Conservation (phyloP, 495 filamentous ascomycete genomes). For the Xylaria castorea region DNA sequence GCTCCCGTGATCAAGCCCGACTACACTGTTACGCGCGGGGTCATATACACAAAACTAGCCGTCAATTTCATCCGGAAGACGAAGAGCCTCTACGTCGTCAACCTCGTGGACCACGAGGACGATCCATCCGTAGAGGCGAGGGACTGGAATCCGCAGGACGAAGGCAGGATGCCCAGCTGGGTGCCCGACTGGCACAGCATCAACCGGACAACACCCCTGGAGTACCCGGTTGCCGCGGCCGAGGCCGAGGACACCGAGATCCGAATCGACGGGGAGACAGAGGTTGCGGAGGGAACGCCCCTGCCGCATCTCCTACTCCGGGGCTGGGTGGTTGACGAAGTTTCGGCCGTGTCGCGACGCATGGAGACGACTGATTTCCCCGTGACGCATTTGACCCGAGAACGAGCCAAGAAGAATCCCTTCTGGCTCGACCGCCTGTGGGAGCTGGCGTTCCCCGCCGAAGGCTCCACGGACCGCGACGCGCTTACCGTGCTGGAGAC, state of each 20-base stretch:
- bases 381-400: not conserved
- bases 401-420: not conserved
- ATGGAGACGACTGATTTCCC: constrained; percentile 4
- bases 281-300: not conserved
- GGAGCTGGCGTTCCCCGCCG: not conserved
- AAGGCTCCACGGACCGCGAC: not conserved
- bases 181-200: constrained; percentile 4
- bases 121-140: not conserved
- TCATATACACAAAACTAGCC: not conserved
- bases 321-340: not conserved
- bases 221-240: not conserved
- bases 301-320: constrained; percentile 2
- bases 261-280: not conserved
- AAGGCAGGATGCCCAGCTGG: constrained; percentile 4
- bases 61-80: not conserved
- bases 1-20: not conserved
- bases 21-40: not conserved
- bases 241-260: constrained; percentile 1
- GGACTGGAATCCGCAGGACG: not conserved
- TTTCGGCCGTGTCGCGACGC: not conserved
- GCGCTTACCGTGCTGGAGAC: not conserved
- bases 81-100: not conserved
- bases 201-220: constrained; percentile 2
- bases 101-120: not conserved
- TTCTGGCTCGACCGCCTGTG: constrained; percentile 2